Base-by-base conservation (phyloP, 176 grass and related monocot species). In the Puya raimondii region DNA sequence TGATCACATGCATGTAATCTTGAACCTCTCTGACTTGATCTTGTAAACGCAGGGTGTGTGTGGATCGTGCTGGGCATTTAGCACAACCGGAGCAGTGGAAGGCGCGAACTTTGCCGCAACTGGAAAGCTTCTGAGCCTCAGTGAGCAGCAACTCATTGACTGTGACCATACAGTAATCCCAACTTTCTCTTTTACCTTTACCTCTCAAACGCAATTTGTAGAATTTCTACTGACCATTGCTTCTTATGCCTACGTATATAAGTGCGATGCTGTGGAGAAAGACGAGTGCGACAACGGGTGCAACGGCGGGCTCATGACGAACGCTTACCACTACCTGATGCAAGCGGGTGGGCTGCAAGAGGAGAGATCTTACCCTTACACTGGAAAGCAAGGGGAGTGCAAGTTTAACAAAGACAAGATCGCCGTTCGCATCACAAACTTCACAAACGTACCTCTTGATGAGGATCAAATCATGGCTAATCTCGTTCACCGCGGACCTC, bases 301-400 rank as follows among this genome's bases (percentile, higher is more conserved):
- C 75, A 53, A 23, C 18, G 92, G 92, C 53, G 92, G 88, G 16
- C 78, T 91, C 13, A 96, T 96, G 92, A 96, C 83, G 48, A 96
- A 88, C 61, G 85, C 92, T 6, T 96, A 88, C 85, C 51, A 17
- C 47, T 96, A 96, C 78, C 73, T 96, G 65, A 86, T 91, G 59
- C 12, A 29, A 3, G n/a, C 85, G 3, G 92, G 92, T 22, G 92
- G 92, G 0, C 79, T 96, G 67, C 82, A 87, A 83, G 85, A 91
- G 72, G 83, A 91, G 76, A 52, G 56, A 26, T 64, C 76, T 29
- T 96, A 96, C 72, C 88, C 83, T 47, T 91, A 91, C 74, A 81
- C 80, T 2, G 92, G 88, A 11, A 73, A 66, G 42, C 69, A 83
- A 76, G 83, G 85, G 1, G 2, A 78, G 0, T 96, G 92, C 88